Evolutionary conservation across 108 stramenopile genomes (phyloP), one percentile per base, ranked within the genome.

Genomic region (Conticribra guillardii): DNA sequence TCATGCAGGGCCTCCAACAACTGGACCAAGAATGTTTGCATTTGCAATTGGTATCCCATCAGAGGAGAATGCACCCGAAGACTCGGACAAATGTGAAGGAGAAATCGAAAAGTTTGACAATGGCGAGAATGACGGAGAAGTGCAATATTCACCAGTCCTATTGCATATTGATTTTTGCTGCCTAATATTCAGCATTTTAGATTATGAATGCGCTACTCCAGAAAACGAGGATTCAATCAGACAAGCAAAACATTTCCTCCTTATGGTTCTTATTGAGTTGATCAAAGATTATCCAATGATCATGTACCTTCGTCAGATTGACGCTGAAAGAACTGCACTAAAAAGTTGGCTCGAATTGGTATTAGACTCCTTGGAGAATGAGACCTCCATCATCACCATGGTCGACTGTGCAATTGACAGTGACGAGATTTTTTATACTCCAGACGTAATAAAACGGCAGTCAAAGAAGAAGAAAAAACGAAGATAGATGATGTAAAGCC

Each of bases 31-130:
- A 11, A 87, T 89, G 88, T 87, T 89, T 69, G 85, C 85, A 14
- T 89, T 89, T 78, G 85, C 85, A 2, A 80, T 87, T 55, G 88
- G 84, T 30, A 81, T 89, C 15, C 85, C 85, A 0, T 79, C 68
- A 30, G 73, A 68, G 17, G 59, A 69, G 5, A 11, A 16, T 48
- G 17, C 8, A 48, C 46, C 41, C n/a, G n/a, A n/a, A n/a, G n/a
- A n/a, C n/a, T n/a, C n/a, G n/a, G 64, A 49, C 21, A 24, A 59
- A 9, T 0, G 60, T 8, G 57, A 52, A 11, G 31, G 44, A 28
- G 28, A 29, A 0, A 22, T 17, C 11, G 16, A 37, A 37, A 5
- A 41, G 3, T 24, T 23, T 46, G 46, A 54, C 33, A 69, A 74
- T n/a, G 54, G 76, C 27, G 80, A 81, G 22, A 81, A 86, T 66